A percentile compares a stretch with the other conserved stretches of the same genome.
Conservation (phyloP, 768 basidiomycete genomes). For the Tubosaeta brunneosetosa region DNA sequence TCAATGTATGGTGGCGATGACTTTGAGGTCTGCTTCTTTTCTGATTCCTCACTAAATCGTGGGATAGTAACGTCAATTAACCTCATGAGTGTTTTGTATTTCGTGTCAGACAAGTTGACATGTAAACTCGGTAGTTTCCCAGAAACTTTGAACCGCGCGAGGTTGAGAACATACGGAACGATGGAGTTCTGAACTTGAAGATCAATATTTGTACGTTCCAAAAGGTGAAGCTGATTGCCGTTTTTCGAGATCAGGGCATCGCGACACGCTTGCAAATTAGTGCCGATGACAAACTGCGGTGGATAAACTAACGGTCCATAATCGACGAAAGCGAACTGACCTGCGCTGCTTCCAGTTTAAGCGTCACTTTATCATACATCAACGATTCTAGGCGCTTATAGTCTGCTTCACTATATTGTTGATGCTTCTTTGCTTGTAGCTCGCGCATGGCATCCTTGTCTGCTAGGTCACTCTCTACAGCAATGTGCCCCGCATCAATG, state of each 20-base stretch:
- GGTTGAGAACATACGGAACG: constrained; percentile 72
- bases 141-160: constrained; percentile 86
- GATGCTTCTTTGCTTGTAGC: constrained; percentile 77
- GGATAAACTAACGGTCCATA: constrained; percentile 4
- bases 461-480: constrained; percentile 86
- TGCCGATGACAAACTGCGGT: constrained; percentile 80
- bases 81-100: constrained; percentile 90
- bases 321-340: constrained; percentile 36
- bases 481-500: constrained; percentile 94
- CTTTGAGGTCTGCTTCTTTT: constrained; percentile 17
- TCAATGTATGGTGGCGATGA: constrained; percentile 19
- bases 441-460: constrained; percentile 74
- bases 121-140: constrained; percentile 84
- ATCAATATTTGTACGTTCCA: constrained; percentile 89
- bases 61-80: constrained; percentile 90
- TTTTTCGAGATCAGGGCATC: constrained; percentile 63
- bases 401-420: constrained; percentile 84
- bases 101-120: constrained; percentile 85
- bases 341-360: constrained; percentile 87
- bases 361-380: constrained; percentile 90
- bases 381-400: constrained; percentile 80
- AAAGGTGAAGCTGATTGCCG: constrained; percentile 67
- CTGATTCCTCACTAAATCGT: constrained; percentile 54
- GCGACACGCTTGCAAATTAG: constrained; percentile 75
- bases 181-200: constrained; percentile 91